A percentile compares a stretch with the other conserved stretches of the same genome.
Evolutionary conservation across 2,329 filamentous ascomycete genomes (phyloP).

Genomic region (Aspergillus sp.): DNA sequence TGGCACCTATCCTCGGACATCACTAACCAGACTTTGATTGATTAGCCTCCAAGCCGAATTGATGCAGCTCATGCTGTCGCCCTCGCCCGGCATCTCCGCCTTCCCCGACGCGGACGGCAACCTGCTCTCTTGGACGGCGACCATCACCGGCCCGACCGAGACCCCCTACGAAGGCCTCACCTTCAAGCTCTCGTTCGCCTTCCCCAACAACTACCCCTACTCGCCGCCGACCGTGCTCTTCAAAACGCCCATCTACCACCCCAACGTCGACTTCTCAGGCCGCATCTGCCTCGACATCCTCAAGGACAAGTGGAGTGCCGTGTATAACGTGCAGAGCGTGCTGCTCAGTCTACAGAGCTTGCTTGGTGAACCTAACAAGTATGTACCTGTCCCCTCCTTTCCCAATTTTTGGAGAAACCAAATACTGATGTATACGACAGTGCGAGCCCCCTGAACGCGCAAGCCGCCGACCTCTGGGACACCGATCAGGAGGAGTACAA

Average conservation of each 20-base stretch:
- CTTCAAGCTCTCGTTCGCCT: slow-evolving; percentile 89
- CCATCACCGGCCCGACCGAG: slow-evolving; percentile 84
- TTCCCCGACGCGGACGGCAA: slow-evolving; percentile 90
- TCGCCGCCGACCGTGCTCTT: slow-evolving; percentile 87
- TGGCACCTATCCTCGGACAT: neutral
- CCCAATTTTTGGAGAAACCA: neutral
- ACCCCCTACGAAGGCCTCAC: slow-evolving; percentile 86
- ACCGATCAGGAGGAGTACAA: slow-evolving; percentile 84
- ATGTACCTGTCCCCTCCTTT: slow-evolving; percentile 33
- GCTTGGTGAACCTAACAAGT: slow-evolving; percentile 98
- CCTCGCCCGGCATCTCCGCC: slow-evolving; percentile 88
- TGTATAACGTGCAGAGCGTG: slow-evolving; percentile 94
- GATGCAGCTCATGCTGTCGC: slow-evolving; percentile 97
- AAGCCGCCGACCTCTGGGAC: slow-evolving; percentile 95
- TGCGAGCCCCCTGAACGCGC: slow-evolving; percentile 89
- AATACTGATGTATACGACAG: slow-evolving; percentile 46
- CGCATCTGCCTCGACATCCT: slow-evolving; percentile 97
- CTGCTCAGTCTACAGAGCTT: slow-evolving; percentile 91
- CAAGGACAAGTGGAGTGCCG: slow-evolving; percentile 98
- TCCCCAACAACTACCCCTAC: slow-evolving; percentile 92
- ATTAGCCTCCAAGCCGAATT: slow-evolving; percentile 89
- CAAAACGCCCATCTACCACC: slow-evolving; percentile 98
- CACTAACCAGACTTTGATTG: neutral
- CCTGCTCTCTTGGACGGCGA: slow-evolving; percentile 88
- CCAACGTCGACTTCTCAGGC: slow-evolving; percentile 96